These are phyloP conservation scores for Adansonia gregorii DNA, from an alignment of 441 rosid species.

Conservation along the genomic window DNA sequence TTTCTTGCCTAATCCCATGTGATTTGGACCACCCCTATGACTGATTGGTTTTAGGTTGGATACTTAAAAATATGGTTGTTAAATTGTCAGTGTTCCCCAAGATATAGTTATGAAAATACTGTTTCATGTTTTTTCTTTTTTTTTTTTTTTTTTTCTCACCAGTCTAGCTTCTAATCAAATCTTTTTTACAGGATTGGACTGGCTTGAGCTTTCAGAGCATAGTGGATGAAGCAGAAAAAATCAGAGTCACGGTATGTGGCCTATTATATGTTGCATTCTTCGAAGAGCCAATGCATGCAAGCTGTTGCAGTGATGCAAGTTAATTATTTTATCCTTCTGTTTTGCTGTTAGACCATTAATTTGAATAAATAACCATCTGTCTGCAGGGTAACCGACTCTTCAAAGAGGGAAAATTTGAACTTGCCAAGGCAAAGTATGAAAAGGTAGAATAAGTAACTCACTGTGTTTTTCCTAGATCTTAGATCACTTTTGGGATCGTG, in stretches of 20 bases:
- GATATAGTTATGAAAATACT: background rate
- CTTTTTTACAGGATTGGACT: slow-evolving; percentile 87
- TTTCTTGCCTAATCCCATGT: background rate
- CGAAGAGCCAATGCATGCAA: background rate
- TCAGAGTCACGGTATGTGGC: slow-evolving; percentile 73
- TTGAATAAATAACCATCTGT: slow-evolving; percentile 28
- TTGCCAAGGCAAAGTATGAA: slow-evolving; percentile 95
- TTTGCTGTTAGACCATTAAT: slow-evolving; percentile 18
- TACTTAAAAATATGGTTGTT: background rate
- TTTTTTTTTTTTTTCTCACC: background rate
- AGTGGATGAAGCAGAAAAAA: slow-evolving; percentile 94
- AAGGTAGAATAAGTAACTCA: slow-evolving; percentile 54
- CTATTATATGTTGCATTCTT: background rate
- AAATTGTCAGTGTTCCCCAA: background rate
- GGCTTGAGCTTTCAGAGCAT: slow-evolving; percentile 85
- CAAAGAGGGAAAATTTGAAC: slow-evolving; percentile 94
- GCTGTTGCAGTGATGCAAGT: slow-evolving; percentile 13
- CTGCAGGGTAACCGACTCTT: slow-evolving; percentile 92
- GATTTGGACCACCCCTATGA: background rate
- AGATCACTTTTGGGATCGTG: background rate
- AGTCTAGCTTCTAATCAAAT: slow-evolving; percentile 8
- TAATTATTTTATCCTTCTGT: slow-evolving; percentile 21
- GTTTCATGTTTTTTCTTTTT: background rate
- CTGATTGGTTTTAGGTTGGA: slow-evolving; percentile 4
- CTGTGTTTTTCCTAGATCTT: background rate